Evolutionary conservation across 352 stramenopile species (phyloP), one percentile per base, ranked within the genome.

Genomic region (Phytophthora ohioensis): DNA sequence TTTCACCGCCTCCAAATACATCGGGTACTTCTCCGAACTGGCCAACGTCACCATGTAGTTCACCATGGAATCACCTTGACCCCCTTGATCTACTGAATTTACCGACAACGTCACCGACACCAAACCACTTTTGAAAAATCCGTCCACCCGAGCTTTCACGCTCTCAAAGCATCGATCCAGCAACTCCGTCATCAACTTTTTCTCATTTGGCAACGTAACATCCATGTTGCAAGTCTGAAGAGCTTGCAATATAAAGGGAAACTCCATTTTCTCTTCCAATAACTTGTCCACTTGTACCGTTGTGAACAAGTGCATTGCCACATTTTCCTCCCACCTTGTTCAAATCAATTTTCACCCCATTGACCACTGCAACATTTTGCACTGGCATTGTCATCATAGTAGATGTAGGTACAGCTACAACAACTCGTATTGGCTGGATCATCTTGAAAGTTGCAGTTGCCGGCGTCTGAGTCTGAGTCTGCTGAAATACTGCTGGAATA

Each of bases 281-380:
- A 83, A 68, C 6, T 57, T 38, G 12, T 65, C 57, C 62, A 74
- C 30, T 32, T 47, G 5, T 43, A 78, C 42, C 3, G 65, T 76
- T 48, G 64, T 73, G 48, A 83, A 72, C 42, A 83, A 54, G 41
- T 80, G 72, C 76, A 83, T 80, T 36, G 72, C 69, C 31, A 80
- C 57, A 38, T 61, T 64, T 64, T 80, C 64, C 12, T 76, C 57
- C 21, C 17, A 82, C 1, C 35, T 60, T 52, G 15, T 55, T 54
- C 27, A 49, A 10, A 51, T 80, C 60, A 31, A 43, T 7, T 11
- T 47, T 57, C 9, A n/a, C 10, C 3, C 30, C 36, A 34, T 45
- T 56, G 42, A 35, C 30, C 9, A 31, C 5, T 38, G 41, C 27
- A 38, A 70, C n/a, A 17, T 67, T 45, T 32, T 52, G 32, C 21